Percentiles rank a stretch among this genome's conserved stretches.
Evolutionary conservation across 106 monocot species (phyloP).

Genomic region (Allium cepa): DNA sequence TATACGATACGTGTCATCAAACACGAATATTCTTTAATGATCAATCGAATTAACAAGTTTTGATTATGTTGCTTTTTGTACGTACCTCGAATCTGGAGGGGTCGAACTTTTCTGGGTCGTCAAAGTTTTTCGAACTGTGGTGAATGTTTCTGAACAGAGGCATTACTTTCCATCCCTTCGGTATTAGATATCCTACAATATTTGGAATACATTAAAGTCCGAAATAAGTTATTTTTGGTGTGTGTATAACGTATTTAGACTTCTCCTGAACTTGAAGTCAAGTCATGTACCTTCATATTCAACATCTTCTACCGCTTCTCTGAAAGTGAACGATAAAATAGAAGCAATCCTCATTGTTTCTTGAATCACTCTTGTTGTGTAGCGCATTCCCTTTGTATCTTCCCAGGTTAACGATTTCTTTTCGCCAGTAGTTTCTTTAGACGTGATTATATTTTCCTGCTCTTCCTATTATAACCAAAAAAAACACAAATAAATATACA

Average conservation of each 20-base stretch:
- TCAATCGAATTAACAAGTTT: neutral
- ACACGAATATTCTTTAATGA: too few species aligned
- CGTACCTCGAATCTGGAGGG: conserved; percentile 91
- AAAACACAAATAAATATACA: too few species aligned
- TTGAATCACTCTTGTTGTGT: conserved; percentile 83
- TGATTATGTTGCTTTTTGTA: neutral
- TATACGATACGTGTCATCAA: too few species aligned
- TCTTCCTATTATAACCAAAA: conserved; percentile 41
- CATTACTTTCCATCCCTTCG: conserved; percentile 96
- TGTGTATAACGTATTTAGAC: too few species aligned
- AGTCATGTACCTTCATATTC: conserved; percentile 45
- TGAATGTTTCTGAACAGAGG: conserved; percentile 94
- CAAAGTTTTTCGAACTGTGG: conserved; percentile 75
- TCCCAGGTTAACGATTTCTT: conserved; percentile 48
- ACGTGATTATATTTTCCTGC: conserved; percentile 58
- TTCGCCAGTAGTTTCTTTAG: conserved; percentile 4
- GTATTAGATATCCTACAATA: conserved; percentile 79
- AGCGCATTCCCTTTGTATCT: conserved; percentile 68
- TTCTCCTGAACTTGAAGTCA: too few species aligned
- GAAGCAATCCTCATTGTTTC: conserved; percentile 90
- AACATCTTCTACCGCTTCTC: conserved; percentile 89
- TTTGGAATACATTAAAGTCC: neutral
- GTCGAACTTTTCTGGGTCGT: conserved; percentile 82
- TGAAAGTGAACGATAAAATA: conserved; percentile 86
- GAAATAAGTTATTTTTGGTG: too few species aligned